phyloP scores from a whole-genome alignment of 495 filamentous ascomycete genomes.

The Penicillium argentinense region DNA sequence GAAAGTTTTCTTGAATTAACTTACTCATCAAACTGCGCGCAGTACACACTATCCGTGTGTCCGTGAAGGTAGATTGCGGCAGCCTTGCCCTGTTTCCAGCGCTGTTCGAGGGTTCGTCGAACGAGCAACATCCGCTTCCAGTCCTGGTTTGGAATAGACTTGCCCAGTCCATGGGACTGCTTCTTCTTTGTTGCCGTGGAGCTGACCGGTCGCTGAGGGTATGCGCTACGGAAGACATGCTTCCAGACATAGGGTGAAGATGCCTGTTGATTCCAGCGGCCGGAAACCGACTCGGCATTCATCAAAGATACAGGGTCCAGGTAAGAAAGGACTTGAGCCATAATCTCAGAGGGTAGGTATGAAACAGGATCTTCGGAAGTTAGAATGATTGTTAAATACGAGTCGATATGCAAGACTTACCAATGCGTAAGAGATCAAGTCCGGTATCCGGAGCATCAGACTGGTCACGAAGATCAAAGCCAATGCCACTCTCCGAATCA shows the following conservation, averaged over 20 bases:
- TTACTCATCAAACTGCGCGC: conserved; percentile 95
- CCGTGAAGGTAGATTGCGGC: conserved; percentile 86
- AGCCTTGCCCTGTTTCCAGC: conserved; percentile 76
- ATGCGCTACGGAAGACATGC: conserved; percentile 69
- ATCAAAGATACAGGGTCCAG: conserved; percentile 68
- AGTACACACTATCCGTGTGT: conserved; percentile 93
- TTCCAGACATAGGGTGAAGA: conserved; percentile 74
- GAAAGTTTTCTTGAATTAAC: conserved; percentile 25
- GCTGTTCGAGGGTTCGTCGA: conserved; percentile 67
- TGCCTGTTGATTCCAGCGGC: conserved; percentile 60
- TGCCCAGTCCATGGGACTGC: conserved; percentile 49
- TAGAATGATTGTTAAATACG: not conserved
- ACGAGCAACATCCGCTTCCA: conserved; percentile 87
- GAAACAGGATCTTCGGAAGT: conserved; percentile 61
- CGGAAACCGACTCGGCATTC: conserved; percentile 60
- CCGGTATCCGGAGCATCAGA: conserved; percentile 45
- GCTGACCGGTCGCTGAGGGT: conserved; percentile 43
- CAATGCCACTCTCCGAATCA: conserved; percentile 79
- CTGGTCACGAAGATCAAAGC: conserved; percentile 62
- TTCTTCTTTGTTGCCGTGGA: conserved; percentile 45
- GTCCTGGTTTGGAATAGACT: conserved; percentile 55
- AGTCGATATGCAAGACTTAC: conserved; percentile 25
- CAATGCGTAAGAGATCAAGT: conserved; percentile 39
- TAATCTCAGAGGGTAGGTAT: conserved; percentile 68
- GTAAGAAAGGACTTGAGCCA: conserved; percentile 67